Evolutionary conservation across 768 basidiomycete species (phyloP).

Genomic region (Phanerodontia chrysosporium): DNA sequence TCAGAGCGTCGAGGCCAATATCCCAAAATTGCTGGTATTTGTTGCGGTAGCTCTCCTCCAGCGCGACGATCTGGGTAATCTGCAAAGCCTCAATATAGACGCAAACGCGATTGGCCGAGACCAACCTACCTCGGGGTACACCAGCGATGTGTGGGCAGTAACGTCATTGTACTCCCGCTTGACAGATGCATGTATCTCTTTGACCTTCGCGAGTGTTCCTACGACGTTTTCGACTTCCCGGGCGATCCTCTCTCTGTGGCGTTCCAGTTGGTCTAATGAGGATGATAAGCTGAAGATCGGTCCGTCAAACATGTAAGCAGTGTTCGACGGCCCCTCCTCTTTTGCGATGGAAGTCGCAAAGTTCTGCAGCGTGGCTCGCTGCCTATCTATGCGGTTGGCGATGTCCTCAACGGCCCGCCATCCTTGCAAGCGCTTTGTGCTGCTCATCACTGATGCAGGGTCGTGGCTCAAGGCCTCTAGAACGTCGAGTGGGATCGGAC

Average conservation of each 20-base stretch:
- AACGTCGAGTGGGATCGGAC: slow-evolving; percentile 56
- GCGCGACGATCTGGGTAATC: slow-evolving; percentile 65
- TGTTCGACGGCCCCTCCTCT: slow-evolving; percentile 22
- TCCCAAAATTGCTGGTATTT: slow-evolving; percentile 83
- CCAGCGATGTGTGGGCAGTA: slow-evolving; percentile 62
- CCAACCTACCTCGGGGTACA: slow-evolving; percentile 67
- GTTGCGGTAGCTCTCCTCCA: slow-evolving; percentile 78
- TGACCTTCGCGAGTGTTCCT: slow-evolving; percentile 47
- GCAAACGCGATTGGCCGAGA: background rate
- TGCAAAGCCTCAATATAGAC: slow-evolving; percentile 21
- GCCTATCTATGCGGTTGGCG: slow-evolving; percentile 54
- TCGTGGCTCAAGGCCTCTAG: slow-evolving; percentile 75
- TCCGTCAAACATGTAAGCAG: slow-evolving; percentile 49
- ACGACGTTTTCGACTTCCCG: slow-evolving; percentile 46
- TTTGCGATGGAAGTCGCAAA: slow-evolving; percentile 15
- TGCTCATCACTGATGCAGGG: slow-evolving; percentile 68
- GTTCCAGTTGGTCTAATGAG: slow-evolving; percentile 47
- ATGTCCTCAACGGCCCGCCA: slow-evolving; percentile 80
- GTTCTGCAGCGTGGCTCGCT: slow-evolving; percentile 39
- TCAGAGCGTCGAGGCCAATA: slow-evolving; percentile 72
- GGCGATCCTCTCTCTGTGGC: slow-evolving; percentile 39
- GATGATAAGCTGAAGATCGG: slow-evolving; percentile 48
- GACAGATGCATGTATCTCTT: slow-evolving; percentile 47
- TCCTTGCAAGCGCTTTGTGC: slow-evolving; percentile 54
- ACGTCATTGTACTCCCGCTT: slow-evolving; percentile 66